Percentiles rank a stretch among this genome's conserved stretches.
phyloP scores from a whole-genome alignment of 176 grass and related monocot genomes.

The Eragrostis curvula region DNA sequence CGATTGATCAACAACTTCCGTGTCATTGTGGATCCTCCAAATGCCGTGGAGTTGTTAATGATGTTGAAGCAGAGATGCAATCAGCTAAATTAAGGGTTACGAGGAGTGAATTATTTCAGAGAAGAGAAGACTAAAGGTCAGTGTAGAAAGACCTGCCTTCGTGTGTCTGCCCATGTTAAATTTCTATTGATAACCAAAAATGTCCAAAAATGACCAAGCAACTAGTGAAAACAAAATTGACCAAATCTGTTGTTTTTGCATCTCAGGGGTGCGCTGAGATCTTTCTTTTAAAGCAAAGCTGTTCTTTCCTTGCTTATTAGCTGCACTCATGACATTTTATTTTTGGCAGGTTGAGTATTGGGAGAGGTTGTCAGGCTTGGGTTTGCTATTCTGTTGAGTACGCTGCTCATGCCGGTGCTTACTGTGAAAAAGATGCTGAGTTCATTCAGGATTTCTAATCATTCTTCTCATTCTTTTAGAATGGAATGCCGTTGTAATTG shows the following conservation, averaged over 20 bases:
- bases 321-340: conserved; percentile 6
- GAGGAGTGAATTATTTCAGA: conserved; percentile 69
- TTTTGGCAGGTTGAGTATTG: conserved; percentile 23
- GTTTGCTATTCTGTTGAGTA: conserved; percentile 6
- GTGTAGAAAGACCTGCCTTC: conserved; percentile 3
- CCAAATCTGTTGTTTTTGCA: not conserved
- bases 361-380: conserved; percentile 21
- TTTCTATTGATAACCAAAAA: not conserved
- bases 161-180: conserved; percentile 10
- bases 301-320: not conserved
- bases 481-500: conserved; percentile 52
- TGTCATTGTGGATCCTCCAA: conserved; percentile 93
- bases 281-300: not conserved
- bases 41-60: conserved; percentile 97
- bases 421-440: not conserved
- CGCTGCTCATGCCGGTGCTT: conserved; percentile 15
- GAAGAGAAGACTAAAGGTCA: conserved; percentile 66
- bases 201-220: conserved; percentile 2
- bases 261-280: not conserved
- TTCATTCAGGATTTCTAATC: conserved; percentile 41
- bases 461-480: conserved; percentile 51
- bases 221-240: not conserved
- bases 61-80: conserved; percentile 79
- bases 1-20: conserved; percentile 79
- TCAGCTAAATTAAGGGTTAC: conserved; percentile 74